phyloP scores from a whole-genome alignment of 2,329 filamentous ascomycete genomes.

The Dothideomycetes sp. region DNA sequence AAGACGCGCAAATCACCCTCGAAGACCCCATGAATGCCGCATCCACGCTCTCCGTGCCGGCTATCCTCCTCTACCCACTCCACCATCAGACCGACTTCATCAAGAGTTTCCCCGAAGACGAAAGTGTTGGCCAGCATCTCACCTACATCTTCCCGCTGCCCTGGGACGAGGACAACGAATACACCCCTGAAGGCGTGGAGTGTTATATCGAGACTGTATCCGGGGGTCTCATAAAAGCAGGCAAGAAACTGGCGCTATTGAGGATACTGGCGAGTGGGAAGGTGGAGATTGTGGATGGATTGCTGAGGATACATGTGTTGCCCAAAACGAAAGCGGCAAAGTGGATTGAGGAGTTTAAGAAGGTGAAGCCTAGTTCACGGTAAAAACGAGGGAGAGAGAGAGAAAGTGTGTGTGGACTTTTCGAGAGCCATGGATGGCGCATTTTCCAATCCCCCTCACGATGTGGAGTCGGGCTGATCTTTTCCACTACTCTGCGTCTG shows the following conservation, averaged over 20 bases:
- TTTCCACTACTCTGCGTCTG: no score
- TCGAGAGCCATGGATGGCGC: no score
- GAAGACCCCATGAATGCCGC: conserved; percentile 62
- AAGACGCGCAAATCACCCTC: conserved; percentile 65
- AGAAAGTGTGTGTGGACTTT: no score
- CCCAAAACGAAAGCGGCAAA: conserved; percentile 55
- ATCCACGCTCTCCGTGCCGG: conserved; percentile 64
- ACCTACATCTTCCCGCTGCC: conserved; percentile 77
- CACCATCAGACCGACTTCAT: conserved; percentile 80
- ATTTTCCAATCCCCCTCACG: no score
- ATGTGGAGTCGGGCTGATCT: no score
- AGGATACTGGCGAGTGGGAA: conserved; percentile 66
- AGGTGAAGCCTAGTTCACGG: conserved; percentile 18
- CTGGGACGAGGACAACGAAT: conserved; percentile 66
- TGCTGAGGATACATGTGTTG: conserved; percentile 74
- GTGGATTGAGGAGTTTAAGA: conserved; percentile 85
- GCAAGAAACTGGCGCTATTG: conserved; percentile 68
- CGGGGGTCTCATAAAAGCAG: conserved; percentile 79
- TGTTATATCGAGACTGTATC: conserved; percentile 77
- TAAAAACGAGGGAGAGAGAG: no score
- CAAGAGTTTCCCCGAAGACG: conserved; percentile 71
- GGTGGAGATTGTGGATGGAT: conserved; percentile 76
- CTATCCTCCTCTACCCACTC: conserved; percentile 75
- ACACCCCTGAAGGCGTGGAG: conserved; percentile 57
- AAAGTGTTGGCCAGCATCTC: conserved; percentile 66